phyloP scores from a whole-genome alignment of 305 asterid genomes.

The Fraxinus nigra region DNA sequence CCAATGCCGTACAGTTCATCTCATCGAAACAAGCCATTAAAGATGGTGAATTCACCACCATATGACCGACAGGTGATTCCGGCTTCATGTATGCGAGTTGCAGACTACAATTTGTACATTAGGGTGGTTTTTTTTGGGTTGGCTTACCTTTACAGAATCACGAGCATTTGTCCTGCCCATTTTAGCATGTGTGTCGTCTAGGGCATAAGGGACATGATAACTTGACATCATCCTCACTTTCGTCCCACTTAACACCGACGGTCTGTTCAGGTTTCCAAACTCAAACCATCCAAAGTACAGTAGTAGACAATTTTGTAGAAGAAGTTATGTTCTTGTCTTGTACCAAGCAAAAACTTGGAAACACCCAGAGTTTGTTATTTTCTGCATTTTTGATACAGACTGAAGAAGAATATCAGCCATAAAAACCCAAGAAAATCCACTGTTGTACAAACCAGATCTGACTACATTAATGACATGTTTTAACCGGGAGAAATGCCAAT shows the following conservation, averaged over 20 bases:
- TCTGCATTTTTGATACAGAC: conserved; percentile 12
- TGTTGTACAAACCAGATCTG: conserved; percentile 19
- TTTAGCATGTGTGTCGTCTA: background rate
- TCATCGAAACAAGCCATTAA: background rate
- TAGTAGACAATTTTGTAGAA: background rate
- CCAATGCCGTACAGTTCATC: background rate
- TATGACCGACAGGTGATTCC: background rate
- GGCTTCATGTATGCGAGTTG: background rate
- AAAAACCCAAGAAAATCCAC: conserved; percentile 24
- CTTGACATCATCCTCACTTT: background rate
- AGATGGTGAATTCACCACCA: background rate
- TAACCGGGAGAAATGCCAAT: conserved; percentile 27
- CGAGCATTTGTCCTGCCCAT: background rate
- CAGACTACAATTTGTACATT: background rate
- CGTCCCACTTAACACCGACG: background rate
- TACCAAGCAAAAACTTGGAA: conserved; percentile 16
- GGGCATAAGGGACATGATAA: background rate
- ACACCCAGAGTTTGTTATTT: conserved; percentile 19
- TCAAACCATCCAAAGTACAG: background rate
- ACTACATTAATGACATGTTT: conserved; percentile 27
- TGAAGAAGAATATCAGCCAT: conserved; percentile 26
- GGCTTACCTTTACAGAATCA: background rate
- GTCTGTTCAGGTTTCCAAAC: background rate
- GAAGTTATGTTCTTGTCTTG: conserved; percentile 6
- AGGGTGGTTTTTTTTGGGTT: background rate